Evolutionary conservation across 805 yeast species (phyloP).

Genomic region (Suhomyces sp.): DNA sequence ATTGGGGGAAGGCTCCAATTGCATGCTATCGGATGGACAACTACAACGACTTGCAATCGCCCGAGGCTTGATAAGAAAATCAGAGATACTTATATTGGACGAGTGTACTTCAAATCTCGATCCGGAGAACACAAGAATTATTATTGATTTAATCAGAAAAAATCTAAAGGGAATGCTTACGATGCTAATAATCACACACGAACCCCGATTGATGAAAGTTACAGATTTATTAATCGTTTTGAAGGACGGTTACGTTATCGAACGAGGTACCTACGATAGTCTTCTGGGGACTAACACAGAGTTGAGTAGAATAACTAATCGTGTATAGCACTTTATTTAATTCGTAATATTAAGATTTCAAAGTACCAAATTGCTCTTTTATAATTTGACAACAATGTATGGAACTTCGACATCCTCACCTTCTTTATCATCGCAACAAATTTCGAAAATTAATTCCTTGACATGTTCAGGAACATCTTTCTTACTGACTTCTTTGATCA

Average conservation of each 20-base stretch:
- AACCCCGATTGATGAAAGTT: constrained; percentile 57
- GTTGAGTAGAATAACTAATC: constrained; percentile 12
- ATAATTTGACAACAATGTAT: constrained; percentile 59
- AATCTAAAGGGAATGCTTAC: constrained; percentile 34
- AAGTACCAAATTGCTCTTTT: constrained; percentile 2
- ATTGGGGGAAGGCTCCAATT: constrained; percentile 47
- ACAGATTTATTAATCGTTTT: constrained; percentile 53
- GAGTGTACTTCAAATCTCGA: constrained; percentile 92
- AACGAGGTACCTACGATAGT: constrained; percentile 39
- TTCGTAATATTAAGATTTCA: background rate
- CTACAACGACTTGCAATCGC: constrained; percentile 82
- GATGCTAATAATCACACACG: constrained; percentile 71
- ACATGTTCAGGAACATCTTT: constrained; percentile 73
- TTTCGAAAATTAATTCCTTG: constrained; percentile 78
- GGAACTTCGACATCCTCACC: constrained; percentile 98
- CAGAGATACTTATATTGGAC: constrained; percentile 69
- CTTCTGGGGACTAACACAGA: constrained; percentile 26
- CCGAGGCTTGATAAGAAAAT: constrained; percentile 68
- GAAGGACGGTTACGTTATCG: constrained; percentile 47
- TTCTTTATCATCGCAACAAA: constrained; percentile 85
- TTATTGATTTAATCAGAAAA: constrained; percentile 48
- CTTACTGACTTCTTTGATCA: constrained; percentile 83
- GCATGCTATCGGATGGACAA: constrained; percentile 83
- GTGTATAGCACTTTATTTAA: background rate
- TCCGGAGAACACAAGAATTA: constrained; percentile 48